Percentiles rank a stretch among this genome's conserved stretches.
These are phyloP conservation scores for Fusarium sp. DNA, from an alignment of 2,329 filamentous ascomycete genomes.

Conservation along the genomic window DNA sequence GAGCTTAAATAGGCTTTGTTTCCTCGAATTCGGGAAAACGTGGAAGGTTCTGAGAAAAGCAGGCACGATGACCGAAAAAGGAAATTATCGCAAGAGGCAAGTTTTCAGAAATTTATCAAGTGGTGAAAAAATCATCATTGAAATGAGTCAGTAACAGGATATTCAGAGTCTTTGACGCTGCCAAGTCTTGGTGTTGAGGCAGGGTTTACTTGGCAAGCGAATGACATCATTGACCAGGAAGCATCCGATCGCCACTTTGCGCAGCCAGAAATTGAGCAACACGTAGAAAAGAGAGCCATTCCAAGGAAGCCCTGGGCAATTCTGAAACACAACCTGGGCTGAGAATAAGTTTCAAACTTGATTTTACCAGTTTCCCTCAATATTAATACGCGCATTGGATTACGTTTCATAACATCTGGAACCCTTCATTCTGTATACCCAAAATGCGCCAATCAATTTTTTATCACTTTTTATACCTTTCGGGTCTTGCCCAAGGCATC, in stretches of 20 bases:
- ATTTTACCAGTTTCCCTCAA: background rate
- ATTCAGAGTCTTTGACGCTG: conserved; percentile 2
- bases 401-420: background rate
- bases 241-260: conserved; percentile 27
- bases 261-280: conserved; percentile 13
- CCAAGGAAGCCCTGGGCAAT: conserved; percentile 31
- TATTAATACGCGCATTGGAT: background rate
- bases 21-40: background rate
- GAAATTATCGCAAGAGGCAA: background rate
- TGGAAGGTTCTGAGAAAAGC: conserved; percentile 1
- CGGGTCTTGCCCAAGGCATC: conserved; percentile 5
- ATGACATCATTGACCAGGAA: conserved; percentile 32
- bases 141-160: background rate
- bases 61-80: background rate
- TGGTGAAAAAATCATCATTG: conserved; percentile 4
- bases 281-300: conserved; percentile 18
- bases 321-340: conserved; percentile 24
- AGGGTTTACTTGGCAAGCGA: conserved; percentile 16
- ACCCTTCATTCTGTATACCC: too few species aligned
- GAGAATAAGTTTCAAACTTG: conserved; percentile 27
- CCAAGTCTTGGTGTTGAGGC: conserved; percentile 31
- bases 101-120: background rate
- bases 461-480: conserved; percentile 9
- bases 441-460: conserved; percentile 27
- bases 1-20: too few species aligned